These are phyloP conservation scores for Pelargonium cotyledonis DNA, from an alignment of 441 rosid species.

Conservation along the genomic window DNA sequence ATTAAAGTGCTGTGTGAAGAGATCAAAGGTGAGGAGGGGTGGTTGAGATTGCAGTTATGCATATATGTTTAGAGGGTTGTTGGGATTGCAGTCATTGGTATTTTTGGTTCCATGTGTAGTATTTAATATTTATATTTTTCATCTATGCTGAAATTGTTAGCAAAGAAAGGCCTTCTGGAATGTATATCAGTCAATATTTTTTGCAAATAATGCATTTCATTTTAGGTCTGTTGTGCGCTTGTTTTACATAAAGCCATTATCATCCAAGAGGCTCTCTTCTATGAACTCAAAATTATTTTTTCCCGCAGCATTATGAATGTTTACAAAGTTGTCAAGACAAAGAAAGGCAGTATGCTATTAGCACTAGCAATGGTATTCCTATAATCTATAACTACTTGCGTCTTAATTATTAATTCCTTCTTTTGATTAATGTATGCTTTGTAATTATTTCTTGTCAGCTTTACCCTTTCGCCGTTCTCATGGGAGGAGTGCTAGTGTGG, in stretches of 20 bases:
- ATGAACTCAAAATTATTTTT: constrained; percentile 13
- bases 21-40: too few relatives aligned
- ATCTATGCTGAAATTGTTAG: too few relatives aligned
- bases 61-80: background rate
- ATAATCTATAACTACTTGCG: background rate
- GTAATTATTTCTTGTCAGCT: constrained; percentile 44
- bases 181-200: too few relatives aligned
- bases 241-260: background rate
- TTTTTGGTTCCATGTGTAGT: too few relatives aligned
- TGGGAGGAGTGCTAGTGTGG: constrained; percentile 80
- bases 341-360: constrained; percentile 74
- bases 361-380: constrained; percentile 80
- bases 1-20: background rate
- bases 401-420: background rate
- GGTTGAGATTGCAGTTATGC: background rate
- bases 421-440: constrained; percentile 16
- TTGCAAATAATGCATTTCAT: background rate
- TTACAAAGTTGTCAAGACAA: constrained; percentile 62
- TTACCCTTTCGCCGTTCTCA: constrained; percentile 57
- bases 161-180: too few relatives aligned
- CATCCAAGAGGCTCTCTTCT: background rate
- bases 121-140: too few relatives aligned
- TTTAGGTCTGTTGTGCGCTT: background rate
- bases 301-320: constrained; percentile 57
- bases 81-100: background rate